Evolutionary conservation across 352 stramenopile genomes (phyloP).

Genomic region (Globisporangium paroecandrum): DNA sequence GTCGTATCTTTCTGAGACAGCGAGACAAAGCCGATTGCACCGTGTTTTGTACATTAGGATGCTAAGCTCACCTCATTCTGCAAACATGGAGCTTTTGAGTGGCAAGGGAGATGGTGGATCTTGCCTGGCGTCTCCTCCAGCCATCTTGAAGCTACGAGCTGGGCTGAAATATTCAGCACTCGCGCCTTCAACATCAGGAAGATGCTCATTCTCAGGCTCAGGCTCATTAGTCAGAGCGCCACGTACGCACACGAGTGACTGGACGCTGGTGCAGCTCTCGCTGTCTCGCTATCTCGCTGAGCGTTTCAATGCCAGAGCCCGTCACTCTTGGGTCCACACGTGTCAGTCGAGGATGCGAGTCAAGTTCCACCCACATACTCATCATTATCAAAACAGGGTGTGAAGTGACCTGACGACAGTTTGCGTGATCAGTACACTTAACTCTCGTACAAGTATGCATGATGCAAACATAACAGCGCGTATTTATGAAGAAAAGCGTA

Average conservation of each 20-base stretch:
- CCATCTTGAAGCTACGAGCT: background rate
- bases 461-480: background rate
- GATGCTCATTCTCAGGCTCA: background rate
- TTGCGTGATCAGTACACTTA: background rate
- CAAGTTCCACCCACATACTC: background rate
- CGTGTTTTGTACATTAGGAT: background rate
- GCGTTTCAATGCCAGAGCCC: background rate
- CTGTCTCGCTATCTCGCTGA: background rate
- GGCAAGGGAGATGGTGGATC: background rate
- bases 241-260: background rate
- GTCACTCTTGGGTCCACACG: background rate
- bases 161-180: conserved; percentile 1
- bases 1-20: conserved; percentile 14
- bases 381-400: background rate
- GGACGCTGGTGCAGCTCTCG: background rate
- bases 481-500: background rate
- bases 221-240: background rate
- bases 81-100: background rate
- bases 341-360: background rate
- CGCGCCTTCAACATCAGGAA: background rate
- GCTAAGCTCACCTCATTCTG: background rate
- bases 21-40: background rate
- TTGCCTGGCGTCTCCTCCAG: background rate
- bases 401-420: background rate
- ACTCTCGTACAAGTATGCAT: background rate